Evolutionary conservation across 148 eudicot genomes (phyloP).

Genomic region (Mesembryanthemum crystallinum): DNA sequence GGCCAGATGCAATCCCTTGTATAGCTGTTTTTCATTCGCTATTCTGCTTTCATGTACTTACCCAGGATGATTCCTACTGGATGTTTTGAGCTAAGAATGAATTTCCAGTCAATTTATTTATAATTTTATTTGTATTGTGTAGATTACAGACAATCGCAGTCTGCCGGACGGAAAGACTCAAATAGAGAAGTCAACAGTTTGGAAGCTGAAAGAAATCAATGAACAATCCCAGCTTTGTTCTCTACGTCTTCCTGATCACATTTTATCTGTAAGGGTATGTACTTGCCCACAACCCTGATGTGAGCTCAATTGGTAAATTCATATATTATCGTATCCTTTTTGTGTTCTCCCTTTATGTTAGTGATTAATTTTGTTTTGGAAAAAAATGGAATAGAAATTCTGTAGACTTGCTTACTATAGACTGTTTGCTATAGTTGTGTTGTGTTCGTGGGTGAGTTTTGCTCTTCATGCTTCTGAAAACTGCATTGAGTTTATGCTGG

Average conservation of each 20-base stretch:
- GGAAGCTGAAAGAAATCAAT: conserved; percentile 49
- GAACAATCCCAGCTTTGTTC: conserved; percentile 49
- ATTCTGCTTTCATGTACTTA: not conserved
- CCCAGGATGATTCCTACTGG: not conserved
- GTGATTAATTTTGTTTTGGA: not conserved
- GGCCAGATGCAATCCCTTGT: not conserved
- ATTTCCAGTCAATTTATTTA: not conserved
- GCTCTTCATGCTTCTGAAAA: not conserved
- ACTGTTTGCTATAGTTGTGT: not conserved
- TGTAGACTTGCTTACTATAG: not conserved
- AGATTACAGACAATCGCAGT: conserved; percentile 42
- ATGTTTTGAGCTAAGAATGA: not conserved
- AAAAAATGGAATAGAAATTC: too few species aligned
- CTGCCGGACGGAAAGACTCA: conserved; percentile 40
- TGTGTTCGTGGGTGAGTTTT: not conserved
- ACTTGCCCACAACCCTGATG: not conserved
- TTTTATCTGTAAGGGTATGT: conserved; percentile 43
- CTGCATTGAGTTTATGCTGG: not conserved
- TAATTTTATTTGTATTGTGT: not conserved
- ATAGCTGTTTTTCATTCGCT: not conserved
- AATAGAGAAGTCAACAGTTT: conserved; percentile 36
- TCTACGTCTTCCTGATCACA: conserved; percentile 55
- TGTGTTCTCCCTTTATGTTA: not conserved
- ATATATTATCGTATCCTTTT: not conserved
- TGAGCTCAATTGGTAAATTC: not conserved